Evolutionary conservation across 805 yeast species (phyloP).

Genomic region (Jamesozyma piceae): DNA sequence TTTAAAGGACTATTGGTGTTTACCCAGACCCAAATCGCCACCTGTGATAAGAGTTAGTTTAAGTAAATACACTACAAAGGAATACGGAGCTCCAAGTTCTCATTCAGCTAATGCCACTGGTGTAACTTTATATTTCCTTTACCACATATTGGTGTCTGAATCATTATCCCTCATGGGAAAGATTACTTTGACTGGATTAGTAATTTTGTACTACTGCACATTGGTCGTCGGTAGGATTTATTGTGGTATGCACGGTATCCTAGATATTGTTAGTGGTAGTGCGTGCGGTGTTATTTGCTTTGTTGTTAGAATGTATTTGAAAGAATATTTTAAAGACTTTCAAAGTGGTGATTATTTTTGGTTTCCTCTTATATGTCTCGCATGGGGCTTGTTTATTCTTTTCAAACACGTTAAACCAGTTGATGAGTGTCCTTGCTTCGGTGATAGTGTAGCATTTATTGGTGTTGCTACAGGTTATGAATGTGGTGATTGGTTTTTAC

Average conservation of each 20-base stretch:
- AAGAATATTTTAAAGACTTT: constrained; percentile 35
- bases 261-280: constrained; percentile 64
- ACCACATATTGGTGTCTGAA: constrained; percentile 11
- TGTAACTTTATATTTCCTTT: constrained; percentile 48
- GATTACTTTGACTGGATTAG: constrained; percentile 13
- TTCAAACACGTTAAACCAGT: constrained; percentile 74
- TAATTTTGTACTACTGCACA: constrained; percentile 46
- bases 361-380: constrained; percentile 33
- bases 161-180: constrained; percentile 2
- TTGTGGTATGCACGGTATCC: constrained; percentile 96
- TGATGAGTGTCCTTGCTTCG: constrained; percentile 96
- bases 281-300: constrained; percentile 50
- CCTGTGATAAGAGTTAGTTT: constrained; percentile 84
- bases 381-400: constrained; percentile 41
- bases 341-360: constrained; percentile 20
- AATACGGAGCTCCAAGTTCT: constrained; percentile 91
- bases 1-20: constrained; percentile 75
- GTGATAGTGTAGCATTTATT: constrained; percentile 86
- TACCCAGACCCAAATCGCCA: constrained; percentile 89
- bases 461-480: constrained; percentile 82
- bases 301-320: constrained; percentile 35
- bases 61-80: constrained; percentile 81
- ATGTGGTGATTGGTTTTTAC: constrained; percentile 44
- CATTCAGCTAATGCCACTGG: constrained; percentile 91
- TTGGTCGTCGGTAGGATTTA: constrained; percentile 75